Base-by-base conservation (phyloP, 805 yeast species). In the Candida coleopterorum region DNA sequence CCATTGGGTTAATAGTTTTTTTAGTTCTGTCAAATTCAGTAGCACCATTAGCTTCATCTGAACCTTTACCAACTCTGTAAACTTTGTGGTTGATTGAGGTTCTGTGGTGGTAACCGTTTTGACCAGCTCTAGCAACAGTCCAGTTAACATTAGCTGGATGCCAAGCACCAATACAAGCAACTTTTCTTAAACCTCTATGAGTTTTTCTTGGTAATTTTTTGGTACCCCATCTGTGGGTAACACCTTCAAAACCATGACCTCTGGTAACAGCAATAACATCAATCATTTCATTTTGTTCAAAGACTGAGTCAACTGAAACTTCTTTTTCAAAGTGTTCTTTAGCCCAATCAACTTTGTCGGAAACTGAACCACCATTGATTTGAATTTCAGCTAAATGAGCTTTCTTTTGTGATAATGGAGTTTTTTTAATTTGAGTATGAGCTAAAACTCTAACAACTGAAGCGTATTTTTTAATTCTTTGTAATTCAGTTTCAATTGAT, bases 161-260 rank as follows among this genome's bases (percentile, higher is more conserved):
- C 99, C 99, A 93, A 70, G 99, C 97, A 83, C 99, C 99, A 67
- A 93, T 93, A 87, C 99, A 93, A 68, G 98, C 99, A 76, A 93
- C 99, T 87, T 93, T 93, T 84, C 99, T 88, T 72, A 90, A 79
- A 90, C 99, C 99, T 85, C 97, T 89, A 77, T 93, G 99, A 72
- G 99, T 93, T 95, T 93, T 93, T 81, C 99, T 88, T 77, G 99
- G 98, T 60, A 93, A 80, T 82, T 85, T 89, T 89, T 89, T 94
- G 85, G 98, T 93, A 72, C 99, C 99, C 97, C 97, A 93, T 86
- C 99, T 87, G 88, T 89, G 96, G 79, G 99, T 93, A 65, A 90
- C 97, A 89, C 99, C 99, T 78, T 93, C 98, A 87, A 85, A 89
- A 82, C 99, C 99, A 81, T 93, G 96, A 93, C 99, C 99, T 82